These are phyloP conservation scores for Ophiostoma perfectum DNA, from an alignment of 2,329 filamentous ascomycete species.

Conservation along the genomic window DNA sequence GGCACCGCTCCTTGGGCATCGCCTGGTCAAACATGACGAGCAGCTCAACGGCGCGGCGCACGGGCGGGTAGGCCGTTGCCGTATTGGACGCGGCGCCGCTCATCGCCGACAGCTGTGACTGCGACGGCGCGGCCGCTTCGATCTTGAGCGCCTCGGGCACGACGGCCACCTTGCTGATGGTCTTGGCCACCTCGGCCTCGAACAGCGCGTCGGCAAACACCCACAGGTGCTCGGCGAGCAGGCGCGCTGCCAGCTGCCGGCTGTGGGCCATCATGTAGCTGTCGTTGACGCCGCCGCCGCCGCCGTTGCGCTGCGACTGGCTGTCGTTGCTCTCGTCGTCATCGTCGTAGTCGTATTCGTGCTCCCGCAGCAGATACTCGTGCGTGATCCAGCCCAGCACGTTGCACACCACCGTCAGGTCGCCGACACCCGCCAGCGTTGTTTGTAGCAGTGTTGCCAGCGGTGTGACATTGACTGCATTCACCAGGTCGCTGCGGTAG, in stretches of 20 bases:
- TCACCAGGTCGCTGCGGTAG: conserved; percentile 47
- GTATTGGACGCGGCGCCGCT: conserved; percentile 44
- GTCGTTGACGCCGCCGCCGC: background rate
- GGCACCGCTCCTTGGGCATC: conserved; percentile 58
- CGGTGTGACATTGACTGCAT: conserved; percentile 50
- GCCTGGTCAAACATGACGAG: conserved; percentile 58
- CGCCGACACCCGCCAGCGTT: conserved; percentile 43
- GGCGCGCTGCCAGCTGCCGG: conserved; percentile 50
- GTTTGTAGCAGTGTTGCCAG: conserved; percentile 47
- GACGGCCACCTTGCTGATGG: conserved; percentile 46
- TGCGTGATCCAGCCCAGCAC: conserved; percentile 54
- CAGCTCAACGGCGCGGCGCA: conserved; percentile 54
- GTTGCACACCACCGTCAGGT: conserved; percentile 49
- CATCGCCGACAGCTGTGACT: background rate
- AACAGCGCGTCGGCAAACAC: conserved; percentile 50
- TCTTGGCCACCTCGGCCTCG: conserved; percentile 51
- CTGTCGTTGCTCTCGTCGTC: conserved; percentile 13
- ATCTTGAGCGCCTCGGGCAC: conserved; percentile 47
- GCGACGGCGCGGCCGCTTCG: background rate
- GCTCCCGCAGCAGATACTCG: conserved; percentile 52
- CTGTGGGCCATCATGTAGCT: conserved; percentile 46
- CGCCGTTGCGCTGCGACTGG: conserved; percentile 31
- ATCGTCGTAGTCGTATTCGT: conserved; percentile 46
- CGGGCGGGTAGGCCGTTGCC: conserved; percentile 53
- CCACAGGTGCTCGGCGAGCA: conserved; percentile 55